Evolutionary conservation across 2,329 filamentous ascomycete species (phyloP), one percentile per base, ranked within the genome.

Genomic region (Ophiocordyceps robertsii): DNA sequence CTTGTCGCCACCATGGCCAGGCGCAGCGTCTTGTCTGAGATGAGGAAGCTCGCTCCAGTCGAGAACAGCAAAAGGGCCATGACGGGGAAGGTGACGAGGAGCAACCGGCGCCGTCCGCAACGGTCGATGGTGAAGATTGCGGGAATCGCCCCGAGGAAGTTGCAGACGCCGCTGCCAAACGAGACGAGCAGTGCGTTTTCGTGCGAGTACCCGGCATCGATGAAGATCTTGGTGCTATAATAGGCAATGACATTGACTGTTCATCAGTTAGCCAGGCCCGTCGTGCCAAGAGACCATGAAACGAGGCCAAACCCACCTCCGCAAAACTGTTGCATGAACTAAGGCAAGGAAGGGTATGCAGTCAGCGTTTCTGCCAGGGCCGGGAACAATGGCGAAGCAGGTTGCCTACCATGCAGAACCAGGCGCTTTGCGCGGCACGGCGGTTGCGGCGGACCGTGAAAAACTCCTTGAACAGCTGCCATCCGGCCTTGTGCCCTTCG

Each of bases 71-170:
- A 75, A 54, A 69, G 63, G 3, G 71, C 63, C 72, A 77, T 76
- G 16, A 73, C 60, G 0, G 73, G 73, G 54, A 77, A 77, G 2
- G 72, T 75, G 47, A 75, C 71, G 3, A 77, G 55, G 1, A 77
- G 62, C 2, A 77, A 56, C 29, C 69, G 63, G n/a, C 74, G 63
- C 21, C 73, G 70, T 1, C 73, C 74, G 43, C 67, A 76, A 0
- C 72, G 77, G 44, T 77, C 73, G 40, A 77, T 77, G 2, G 73
- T 77, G 56, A 69, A 73, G 36, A 76, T 57, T 3, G 74, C 73
- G 0, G 73, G 74, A 46, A 74, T 71, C 3, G 74, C 73, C 43
- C 76, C 76, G 4, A 77, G 42, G 50, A 73, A 77, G 55, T 77
- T 77, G 41, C 75, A 63, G 19, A 76, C 53, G 10, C 74, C 74